Evolutionary conservation across 768 basidiomycete species (phyloP).

Genomic region (Mrakia blollopis): DNA sequence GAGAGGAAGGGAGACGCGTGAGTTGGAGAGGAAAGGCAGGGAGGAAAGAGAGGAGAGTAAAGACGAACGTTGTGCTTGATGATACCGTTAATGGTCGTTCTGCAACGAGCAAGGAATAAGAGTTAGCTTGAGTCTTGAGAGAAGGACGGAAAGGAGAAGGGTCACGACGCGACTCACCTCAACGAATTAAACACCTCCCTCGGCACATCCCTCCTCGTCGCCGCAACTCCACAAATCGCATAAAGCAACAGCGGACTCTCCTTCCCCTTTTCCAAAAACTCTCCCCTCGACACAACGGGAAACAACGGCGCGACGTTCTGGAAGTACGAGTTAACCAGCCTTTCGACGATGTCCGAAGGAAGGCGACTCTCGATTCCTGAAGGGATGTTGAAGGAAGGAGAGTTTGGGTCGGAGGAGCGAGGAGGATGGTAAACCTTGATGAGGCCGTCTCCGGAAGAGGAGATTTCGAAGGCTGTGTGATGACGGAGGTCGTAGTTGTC

Average conservation of each 20-base stretch:
- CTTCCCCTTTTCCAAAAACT: constrained; percentile 74
- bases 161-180: constrained; percentile 37
- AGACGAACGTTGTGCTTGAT: constrained; percentile 76
- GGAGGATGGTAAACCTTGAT: constrained; percentile 51
- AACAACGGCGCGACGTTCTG: constrained; percentile 77
- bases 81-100: constrained; percentile 76
- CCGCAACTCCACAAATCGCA: constrained; percentile 87
- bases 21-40: not conserved
- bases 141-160: too few relatives aligned
- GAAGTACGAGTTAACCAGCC: constrained; percentile 87
- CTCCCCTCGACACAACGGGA: constrained; percentile 79
- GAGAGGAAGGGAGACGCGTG: not conserved
- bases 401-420: not conserved
- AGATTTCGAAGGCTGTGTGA: constrained; percentile 79
- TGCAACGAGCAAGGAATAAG: not conserved
- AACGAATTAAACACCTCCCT: constrained; percentile 81
- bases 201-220: constrained; percentile 67
- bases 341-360: constrained; percentile 63
- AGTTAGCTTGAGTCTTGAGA: not conserved
- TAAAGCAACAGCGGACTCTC: constrained; percentile 77
- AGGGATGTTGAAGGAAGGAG: constrained; percentile 1
- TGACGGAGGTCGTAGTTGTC: constrained; percentile 82
- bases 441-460: constrained; percentile 75
- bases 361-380: constrained; percentile 38
- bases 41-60: constrained; percentile 45